Conservation (phyloP, 345 rosid species). For the Balakata baccata region DNA sequence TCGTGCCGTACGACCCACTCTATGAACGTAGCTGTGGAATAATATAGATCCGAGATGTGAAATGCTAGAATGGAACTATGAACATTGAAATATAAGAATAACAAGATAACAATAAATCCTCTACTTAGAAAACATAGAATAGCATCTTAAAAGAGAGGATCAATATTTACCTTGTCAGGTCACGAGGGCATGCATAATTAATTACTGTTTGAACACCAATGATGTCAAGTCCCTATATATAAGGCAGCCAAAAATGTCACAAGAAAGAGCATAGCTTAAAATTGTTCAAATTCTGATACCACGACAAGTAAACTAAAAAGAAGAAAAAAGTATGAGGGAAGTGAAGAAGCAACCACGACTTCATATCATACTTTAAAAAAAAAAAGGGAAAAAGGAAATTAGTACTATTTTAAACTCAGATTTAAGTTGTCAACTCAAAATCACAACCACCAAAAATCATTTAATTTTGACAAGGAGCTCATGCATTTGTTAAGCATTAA, state of each 20-base stretch:
- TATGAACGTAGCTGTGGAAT: conserved; percentile 73
- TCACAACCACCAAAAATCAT: not conserved
- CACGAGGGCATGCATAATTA: conserved; percentile 94
- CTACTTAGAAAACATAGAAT: not conserved
- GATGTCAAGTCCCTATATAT: conserved; percentile 81
- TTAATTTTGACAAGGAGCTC: not conserved
- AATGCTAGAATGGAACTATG: not conserved
- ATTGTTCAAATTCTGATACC: not conserved
- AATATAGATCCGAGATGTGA: conserved; percentile 9
- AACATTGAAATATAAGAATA: not conserved
- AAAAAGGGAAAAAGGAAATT: too few relatives aligned
- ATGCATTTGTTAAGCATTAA: conserved; percentile 3
- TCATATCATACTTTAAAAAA: too few relatives aligned
- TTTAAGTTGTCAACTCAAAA: not conserved
- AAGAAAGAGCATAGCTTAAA: not conserved
- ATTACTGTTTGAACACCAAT: conserved; percentile 96
- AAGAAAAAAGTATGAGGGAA: not conserved
- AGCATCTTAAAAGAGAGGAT: not conserved
- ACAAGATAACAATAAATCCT: too few relatives aligned
- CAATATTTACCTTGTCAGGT: conserved; percentile 68
- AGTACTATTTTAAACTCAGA: not conserved
- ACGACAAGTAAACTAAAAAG: not conserved
- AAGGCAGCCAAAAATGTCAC: conserved; percentile 7
- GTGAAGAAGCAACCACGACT: not conserved
- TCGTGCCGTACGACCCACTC: conserved; percentile 98